A percentile compares a stretch with the other conserved stretches of the same genome.
Conservation (phyloP, 169 alveolate species). For the Plasmodium vinckei region DNA sequence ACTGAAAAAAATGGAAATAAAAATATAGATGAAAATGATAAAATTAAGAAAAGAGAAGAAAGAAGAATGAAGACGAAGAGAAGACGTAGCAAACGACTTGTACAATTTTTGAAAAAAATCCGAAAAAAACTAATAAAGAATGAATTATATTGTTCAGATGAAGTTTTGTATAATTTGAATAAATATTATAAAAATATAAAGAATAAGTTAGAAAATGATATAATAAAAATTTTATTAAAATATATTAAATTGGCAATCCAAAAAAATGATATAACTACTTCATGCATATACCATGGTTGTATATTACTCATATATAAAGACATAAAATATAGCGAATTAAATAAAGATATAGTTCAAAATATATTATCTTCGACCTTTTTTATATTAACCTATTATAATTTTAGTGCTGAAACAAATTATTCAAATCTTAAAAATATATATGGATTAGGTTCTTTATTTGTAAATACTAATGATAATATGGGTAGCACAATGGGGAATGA, state of each 20-base stretch:
- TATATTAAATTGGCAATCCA: slow-evolving; percentile 35
- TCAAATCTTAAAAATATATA: slow-evolving; percentile 66
- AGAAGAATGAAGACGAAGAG: background rate
- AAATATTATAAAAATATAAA: slow-evolving; percentile 56
- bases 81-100: slow-evolving; percentile 10
- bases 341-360: slow-evolving; percentile 41
- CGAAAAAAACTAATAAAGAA: slow-evolving; percentile 60
- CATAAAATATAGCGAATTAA: slow-evolving; percentile 53
- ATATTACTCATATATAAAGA: slow-evolving; percentile 60
- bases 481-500: background rate
- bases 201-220: slow-evolving; percentile 49
- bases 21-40: background rate
- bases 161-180: slow-evolving; percentile 25
- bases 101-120: slow-evolving; percentile 26
- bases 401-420: slow-evolving; percentile 68
- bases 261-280: slow-evolving; percentile 69
- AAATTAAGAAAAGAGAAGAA: background rate
- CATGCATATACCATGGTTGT: slow-evolving; percentile 70
- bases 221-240: slow-evolving; percentile 40
- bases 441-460: slow-evolving; percentile 76
- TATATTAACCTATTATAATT: slow-evolving; percentile 62
- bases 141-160: slow-evolving; percentile 75
- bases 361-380: slow-evolving; percentile 69
- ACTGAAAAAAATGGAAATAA: background rate
- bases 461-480: slow-evolving; percentile 34